Evolutionary conservation across 345 rosid species (phyloP).

Genomic region (Citrus sinensis): DNA sequence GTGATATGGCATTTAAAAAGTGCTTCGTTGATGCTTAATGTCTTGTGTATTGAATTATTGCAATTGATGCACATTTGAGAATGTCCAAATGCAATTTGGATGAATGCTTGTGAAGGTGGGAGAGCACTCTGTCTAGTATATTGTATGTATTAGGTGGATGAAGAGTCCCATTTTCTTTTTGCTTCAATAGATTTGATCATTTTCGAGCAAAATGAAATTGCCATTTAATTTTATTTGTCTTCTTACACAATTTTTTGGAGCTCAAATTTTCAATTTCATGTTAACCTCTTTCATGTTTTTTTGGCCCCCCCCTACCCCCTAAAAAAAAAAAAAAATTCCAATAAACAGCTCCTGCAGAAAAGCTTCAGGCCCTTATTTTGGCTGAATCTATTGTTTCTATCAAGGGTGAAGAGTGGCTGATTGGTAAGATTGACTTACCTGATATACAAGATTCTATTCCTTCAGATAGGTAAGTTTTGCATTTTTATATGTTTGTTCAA

Average conservation of each 20-base stretch:
- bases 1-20: background rate
- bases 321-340: background rate
- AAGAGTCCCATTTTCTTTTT: background rate
- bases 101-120: background rate
- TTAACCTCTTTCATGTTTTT: slow-evolving; percentile 7
- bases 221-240: background rate
- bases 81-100: background rate
- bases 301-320: too few relatives aligned
- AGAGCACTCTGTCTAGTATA: background rate
- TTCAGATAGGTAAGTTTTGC: slow-evolving; percentile 48
- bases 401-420: slow-evolving; percentile 73
- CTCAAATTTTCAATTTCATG: background rate
- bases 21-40: background rate
- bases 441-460: slow-evolving; percentile 53
- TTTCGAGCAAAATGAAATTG: background rate
- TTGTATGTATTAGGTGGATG: background rate
- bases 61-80: background rate
- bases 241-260: background rate
- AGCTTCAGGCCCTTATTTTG: slow-evolving; percentile 73
- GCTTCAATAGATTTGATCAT: background rate
- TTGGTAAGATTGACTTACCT: slow-evolving; percentile 47
- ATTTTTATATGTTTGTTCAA: slow-evolving; percentile 1
- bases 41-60: background rate
- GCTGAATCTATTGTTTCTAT: slow-evolving; percentile 68
- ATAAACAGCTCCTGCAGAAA: slow-evolving; percentile 74